Evolutionary conservation across 257 asterid species (phyloP), one percentile per base, ranked within the genome.

Genomic region (Nicotiana paniculata): DNA sequence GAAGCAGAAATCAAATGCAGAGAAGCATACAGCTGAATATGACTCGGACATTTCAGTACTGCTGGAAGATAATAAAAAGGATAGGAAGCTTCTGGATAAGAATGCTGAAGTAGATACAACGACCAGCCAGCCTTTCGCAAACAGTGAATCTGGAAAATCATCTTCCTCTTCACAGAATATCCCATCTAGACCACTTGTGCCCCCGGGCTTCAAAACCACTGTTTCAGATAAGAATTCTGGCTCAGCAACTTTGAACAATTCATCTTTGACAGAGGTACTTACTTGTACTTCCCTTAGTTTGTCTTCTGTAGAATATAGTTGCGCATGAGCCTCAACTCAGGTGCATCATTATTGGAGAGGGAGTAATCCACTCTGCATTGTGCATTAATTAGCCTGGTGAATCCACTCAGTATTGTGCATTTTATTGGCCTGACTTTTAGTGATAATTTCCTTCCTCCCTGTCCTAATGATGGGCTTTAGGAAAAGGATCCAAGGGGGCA

Each of bases 181-280:
- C 62, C 87, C 90, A 76, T 85, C 88, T 81, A 89, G 97, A 80
- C 97, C 96, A 21, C 99, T 92, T 80, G 86, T 92, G 70, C 99
- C 99, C 16, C 99, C 99, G 10, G 99, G 99, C 64, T 95, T 95
- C 84, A 89, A 82, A 79, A 84, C 58, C 91, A 85, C 86, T 77
- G 81, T 86, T 53, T 82, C 67, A 78, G 98, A 92, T 66, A 96
- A 92, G 91, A 86, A 83, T 88, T 85, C 90, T 86, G 93, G 88
- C 79, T 63, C 86, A 83, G 93, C 89, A 85, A 86, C 92, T 79
- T 81, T 74, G 82, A 82, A 84, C 37, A 90, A 78, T 75, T 86
- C 92, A 86, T 85, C 86, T 80, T 81, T 80, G 80, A 75, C 90
- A 79, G 95, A 90, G 92, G 98, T 95, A 83, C 32, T 43, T 64